Evolutionary conservation across 371 early-diverging fungal genomes (phyloP), one percentile per base, ranked within the genome.

Genomic region (Mucor piriformis): DNA sequence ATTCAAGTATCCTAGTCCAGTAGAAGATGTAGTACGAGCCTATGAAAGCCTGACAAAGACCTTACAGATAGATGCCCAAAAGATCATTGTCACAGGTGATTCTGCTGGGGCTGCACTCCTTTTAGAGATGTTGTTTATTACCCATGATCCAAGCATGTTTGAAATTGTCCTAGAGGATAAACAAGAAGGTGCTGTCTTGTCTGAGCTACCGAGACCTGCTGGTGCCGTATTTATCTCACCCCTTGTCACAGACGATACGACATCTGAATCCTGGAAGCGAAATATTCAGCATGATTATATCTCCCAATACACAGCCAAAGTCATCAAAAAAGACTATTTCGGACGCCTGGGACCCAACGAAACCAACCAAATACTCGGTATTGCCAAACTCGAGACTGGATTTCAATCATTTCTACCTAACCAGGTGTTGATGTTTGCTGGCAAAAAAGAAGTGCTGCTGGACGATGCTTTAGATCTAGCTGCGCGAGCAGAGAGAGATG

Each of bases 251-350:
- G 79, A 75, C 40, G 67, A 79, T 27, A 79, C 76, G 0, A 64
- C 53, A 0, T 75, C 76, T 6, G 65, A 57, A 16, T 75, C 79
- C 2, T 79, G 79, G 76, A 64, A 71, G 20, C 33, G 12, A 3
- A 79, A 75, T n/a, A 59, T 57, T 3, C 69, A 78, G 46, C 59
- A 78, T 29, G 79, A 78, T 34, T 78, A 61, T 37, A 63, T 79
- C 29, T 67, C 76, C 15, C 76, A 75, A 35, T 48, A 73, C 20
- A 73, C 72, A 1, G 72, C 74, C 24, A 71, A 69, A 42, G 56
- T 75, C 2, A 73, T 79, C 52, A 75, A 75, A 43, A 59, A 57
- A n/a, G 76, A 79, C 29, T 79, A 75, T 38, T 68, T 79, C 55
- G 65, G 67, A 32, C 69, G 72, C 7, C 47, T 57, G 3, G 63